Evolutionary conservation across 1,284 basidiomycete genomes (phyloP), one percentile per base, ranked within the genome.

Genomic region (Irpex lacteus): DNA sequence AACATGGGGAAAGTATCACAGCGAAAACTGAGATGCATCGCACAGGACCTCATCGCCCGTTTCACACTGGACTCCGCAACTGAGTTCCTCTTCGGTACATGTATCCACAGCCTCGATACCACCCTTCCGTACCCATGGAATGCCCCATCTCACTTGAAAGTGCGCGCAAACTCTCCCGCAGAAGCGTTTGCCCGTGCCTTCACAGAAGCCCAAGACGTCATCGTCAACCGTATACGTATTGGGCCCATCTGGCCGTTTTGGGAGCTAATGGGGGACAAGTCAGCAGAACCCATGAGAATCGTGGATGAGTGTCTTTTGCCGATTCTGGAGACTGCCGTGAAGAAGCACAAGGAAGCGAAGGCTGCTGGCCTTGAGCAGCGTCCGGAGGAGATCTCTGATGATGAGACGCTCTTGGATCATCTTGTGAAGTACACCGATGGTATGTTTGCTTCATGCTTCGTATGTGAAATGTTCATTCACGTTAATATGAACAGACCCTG

Each of bases 271-370:
- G 65, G 69, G 50, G 80, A 83, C 68, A 73, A 73, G 50, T 73
- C 72, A 2, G 63, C 62, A 19, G 63, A 70, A 5, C 74, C 73
- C 3, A 81, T 82, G 81, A 74, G 74, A 8, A 70, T 78, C 15
- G 74, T 84, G 11, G 69, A 80, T 40, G 72, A 67, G 1, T 80
- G 77, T 63, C 74, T 82, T 37, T 73, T 80, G n/a, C 82, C 81
- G 0, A 79, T 86, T 21, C 65, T 85, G 36, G 65, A 73, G 36
- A 75, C 75, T 4, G 79, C 78, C 19, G 67, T 80, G 44, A 65
- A 64, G 59, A 80, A 76, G 67, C 70, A 70, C 11, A 65, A 69
- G 56, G 70, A 70, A 32, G 72, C 66, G 15, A 57, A 70, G n/a
- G 57, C 58, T 1, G 54, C 57, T 34, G 54, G 54, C 2, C 7